Conservation (phyloP, 371 early-diverging fungal species). For the Chytridiales sp. region DNA sequence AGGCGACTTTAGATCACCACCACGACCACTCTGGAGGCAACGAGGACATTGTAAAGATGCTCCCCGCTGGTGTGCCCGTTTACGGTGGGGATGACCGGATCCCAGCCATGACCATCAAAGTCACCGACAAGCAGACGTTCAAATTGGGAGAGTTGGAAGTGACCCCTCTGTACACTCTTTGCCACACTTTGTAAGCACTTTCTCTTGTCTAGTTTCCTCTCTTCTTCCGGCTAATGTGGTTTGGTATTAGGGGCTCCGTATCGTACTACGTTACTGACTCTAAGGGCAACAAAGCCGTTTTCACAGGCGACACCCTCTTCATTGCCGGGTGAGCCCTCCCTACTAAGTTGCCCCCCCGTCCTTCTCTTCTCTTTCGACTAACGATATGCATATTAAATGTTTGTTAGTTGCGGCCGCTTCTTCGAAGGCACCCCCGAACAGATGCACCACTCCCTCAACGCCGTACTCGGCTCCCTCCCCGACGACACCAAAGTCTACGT, state of each 20-base stretch:
- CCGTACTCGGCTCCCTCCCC: slow-evolving; percentile 67
- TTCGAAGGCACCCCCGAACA: slow-evolving; percentile 88
- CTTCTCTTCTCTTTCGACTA: not conserved
- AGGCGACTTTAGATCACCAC: slow-evolving; percentile 27
- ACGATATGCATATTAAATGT: slow-evolving; percentile 8
- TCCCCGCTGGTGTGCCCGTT: slow-evolving; percentile 65
- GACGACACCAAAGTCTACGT: slow-evolving; percentile 79
- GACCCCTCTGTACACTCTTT: slow-evolving; percentile 63
- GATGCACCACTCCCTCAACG: slow-evolving; percentile 75
- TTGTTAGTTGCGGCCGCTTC: slow-evolving; percentile 84
- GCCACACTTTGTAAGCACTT: slow-evolving; percentile 68
- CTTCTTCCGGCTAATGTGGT: not conserved
- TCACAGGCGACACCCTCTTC: slow-evolving; percentile 82
- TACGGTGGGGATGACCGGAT: slow-evolving; percentile 87
- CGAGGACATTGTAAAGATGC: slow-evolving; percentile 47
- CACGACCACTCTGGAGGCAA: slow-evolving; percentile 83
- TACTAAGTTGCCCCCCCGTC: not conserved
- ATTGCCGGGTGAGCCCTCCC: slow-evolving; percentile 50
- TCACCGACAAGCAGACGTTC: slow-evolving; percentile 74
- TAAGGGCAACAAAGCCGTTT: slow-evolving; percentile 57
- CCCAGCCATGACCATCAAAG: slow-evolving; percentile 73
- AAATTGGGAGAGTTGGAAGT: slow-evolving; percentile 69
- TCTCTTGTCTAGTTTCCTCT: slow-evolving; percentile 1
- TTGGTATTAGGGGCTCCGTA: slow-evolving; percentile 62
- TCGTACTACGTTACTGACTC: slow-evolving; percentile 74